phyloP scores from a whole-genome alignment of 768 basidiomycete species.

The Termitomyces titanicus region DNA sequence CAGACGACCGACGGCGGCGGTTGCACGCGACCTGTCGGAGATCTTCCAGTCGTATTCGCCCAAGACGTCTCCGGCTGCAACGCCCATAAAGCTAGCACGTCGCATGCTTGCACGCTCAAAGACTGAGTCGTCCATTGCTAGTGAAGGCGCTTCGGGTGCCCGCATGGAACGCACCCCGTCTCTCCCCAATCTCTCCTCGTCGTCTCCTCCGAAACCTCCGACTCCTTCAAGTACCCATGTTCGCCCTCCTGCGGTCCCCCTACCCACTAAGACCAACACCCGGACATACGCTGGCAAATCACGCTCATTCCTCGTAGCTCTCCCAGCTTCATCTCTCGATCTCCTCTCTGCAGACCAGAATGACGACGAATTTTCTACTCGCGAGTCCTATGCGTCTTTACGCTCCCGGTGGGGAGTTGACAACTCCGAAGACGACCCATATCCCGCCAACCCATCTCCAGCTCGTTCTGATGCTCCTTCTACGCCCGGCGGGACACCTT shows the following conservation, averaged over 20 bases:
- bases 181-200: constrained; percentile 28
- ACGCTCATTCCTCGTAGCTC: constrained; percentile 73
- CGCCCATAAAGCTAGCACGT: constrained; percentile 49
- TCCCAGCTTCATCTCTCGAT: constrained; percentile 37
- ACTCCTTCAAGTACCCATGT: constrained; percentile 19
- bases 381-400: constrained; percentile 75
- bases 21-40: constrained; percentile 40
- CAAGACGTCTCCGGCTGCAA: constrained; percentile 20
- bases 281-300: constrained; percentile 74
- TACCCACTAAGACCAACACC: constrained; percentile 30
- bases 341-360: constrained; percentile 26
- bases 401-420: constrained; percentile 82
- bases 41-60: constrained; percentile 40
- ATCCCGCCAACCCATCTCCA: constrained; percentile 28
- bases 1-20: constrained; percentile 14
- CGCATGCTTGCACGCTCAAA: constrained; percentile 72
- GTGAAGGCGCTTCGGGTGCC: constrained; percentile 15
- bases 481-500: constrained; percentile 34
- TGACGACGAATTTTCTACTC: constrained; percentile 47
- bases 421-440: constrained; percentile 70
- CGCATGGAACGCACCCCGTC: constrained; percentile 32
- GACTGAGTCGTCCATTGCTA: constrained; percentile 53
- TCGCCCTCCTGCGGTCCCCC: constrained; percentile 22
- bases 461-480: constrained; percentile 29
- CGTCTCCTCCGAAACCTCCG: constrained; percentile 23